phyloP scores from a whole-genome alignment of 164 flowering plant species.

The Cinnamomum micranthum region DNA sequence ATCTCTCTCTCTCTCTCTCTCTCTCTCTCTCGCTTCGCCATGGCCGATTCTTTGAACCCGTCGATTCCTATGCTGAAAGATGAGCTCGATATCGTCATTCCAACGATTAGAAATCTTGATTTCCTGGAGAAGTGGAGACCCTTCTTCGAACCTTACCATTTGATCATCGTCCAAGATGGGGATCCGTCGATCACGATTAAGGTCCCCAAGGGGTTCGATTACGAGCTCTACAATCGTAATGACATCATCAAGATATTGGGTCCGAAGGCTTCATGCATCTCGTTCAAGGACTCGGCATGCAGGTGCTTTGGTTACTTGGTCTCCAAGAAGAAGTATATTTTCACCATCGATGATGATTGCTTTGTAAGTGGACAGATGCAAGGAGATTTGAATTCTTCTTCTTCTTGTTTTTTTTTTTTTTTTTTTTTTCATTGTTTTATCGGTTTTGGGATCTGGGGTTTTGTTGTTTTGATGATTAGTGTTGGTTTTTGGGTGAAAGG shows the following conservation, averaged over 20 bases:
- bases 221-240: slow-evolving; percentile 71
- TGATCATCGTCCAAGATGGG: slow-evolving; percentile 84
- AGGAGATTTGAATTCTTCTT: too few relatives aligned
- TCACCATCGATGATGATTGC: slow-evolving; percentile 90
- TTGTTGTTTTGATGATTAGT: not conserved
- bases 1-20: too few relatives aligned
- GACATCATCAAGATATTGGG: slow-evolving; percentile 68
- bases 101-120: slow-evolving; percentile 78
- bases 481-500: not conserved
- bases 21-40: not conserved
- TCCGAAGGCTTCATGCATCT: slow-evolving; percentile 74
- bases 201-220: slow-evolving; percentile 72
- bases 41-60: slow-evolving; percentile 12
- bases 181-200: slow-evolving; percentile 61
- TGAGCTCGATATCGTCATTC: slow-evolving; percentile 79
- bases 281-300: slow-evolving; percentile 84
- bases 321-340: slow-evolving; percentile 88
- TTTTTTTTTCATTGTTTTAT: not conserved
- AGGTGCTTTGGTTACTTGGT: slow-evolving; percentile 84
- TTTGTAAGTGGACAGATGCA: slow-evolving; percentile 44
- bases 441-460: not conserved
- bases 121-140: slow-evolving; percentile 92
- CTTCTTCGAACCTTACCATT: slow-evolving; percentile 62
- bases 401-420: slow-evolving; percentile 1
- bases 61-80: slow-evolving; percentile 56